Evolutionary conservation across 768 basidiomycete genomes (phyloP).

Genomic region (Nidularia pulvinata): DNA sequence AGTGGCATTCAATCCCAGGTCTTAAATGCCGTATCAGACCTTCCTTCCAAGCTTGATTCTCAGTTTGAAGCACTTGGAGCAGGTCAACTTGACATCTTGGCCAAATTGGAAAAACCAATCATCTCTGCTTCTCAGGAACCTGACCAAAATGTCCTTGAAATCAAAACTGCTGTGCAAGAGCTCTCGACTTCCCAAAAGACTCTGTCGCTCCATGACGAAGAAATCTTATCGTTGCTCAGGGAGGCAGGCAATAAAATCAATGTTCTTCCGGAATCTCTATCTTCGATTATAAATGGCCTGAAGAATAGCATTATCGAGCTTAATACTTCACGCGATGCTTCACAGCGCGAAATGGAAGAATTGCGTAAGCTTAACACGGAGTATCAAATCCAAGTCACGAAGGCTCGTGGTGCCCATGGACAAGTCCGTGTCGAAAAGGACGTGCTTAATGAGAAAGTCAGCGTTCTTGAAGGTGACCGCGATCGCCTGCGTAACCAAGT

Average conservation of each 20-base stretch:
- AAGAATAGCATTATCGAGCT: slow-evolving; percentile 67
- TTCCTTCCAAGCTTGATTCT: slow-evolving; percentile 46
- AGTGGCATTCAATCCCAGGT: slow-evolving; percentile 37
- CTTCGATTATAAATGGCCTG: slow-evolving; percentile 49
- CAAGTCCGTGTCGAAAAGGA: slow-evolving; percentile 86
- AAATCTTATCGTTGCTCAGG: slow-evolving; percentile 49
- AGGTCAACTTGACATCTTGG: slow-evolving; percentile 30
- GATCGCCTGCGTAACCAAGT: slow-evolving; percentile 56
- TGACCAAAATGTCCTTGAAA: slow-evolving; percentile 32
- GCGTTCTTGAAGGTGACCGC: slow-evolving; percentile 60
- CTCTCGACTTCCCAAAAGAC: slow-evolving; percentile 51
- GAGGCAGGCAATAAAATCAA: slow-evolving; percentile 52
- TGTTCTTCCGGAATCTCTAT: slow-evolving; percentile 58
- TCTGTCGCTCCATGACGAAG: slow-evolving; percentile 44
- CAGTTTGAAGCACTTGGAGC: slow-evolving; percentile 41
- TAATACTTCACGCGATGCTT: slow-evolving; percentile 50
- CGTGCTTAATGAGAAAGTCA: slow-evolving; percentile 60
- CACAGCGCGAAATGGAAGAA: slow-evolving; percentile 69
- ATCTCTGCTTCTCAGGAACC: slow-evolving; percentile 14
- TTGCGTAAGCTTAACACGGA: slow-evolving; percentile 68
- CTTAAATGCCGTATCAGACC: slow-evolving; percentile 34
- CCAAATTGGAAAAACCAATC: slow-evolving; percentile 20
- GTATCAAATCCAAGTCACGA: slow-evolving; percentile 69
- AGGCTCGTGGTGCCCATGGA: slow-evolving; percentile 77
- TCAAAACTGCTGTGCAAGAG: slow-evolving; percentile 50